Evolutionary conservation across 345 rosid species (phyloP).

Genomic region (Rhodamnia argentea): DNA sequence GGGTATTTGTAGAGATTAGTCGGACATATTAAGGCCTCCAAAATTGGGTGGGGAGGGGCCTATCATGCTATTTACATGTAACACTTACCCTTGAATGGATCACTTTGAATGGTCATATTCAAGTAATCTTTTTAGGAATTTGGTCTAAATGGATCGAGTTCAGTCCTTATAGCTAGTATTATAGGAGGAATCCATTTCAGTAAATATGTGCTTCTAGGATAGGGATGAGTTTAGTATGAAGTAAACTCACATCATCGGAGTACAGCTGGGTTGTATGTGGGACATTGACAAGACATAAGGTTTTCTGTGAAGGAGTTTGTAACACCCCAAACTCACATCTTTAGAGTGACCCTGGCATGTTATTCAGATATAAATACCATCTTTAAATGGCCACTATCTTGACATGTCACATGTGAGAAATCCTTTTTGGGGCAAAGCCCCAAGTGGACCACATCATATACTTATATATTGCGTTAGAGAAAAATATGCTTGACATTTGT

Average conservation of each 20-base stretch:
- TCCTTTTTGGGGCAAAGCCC: neutral
- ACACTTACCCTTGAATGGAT: neutral
- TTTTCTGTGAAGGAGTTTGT: neutral
- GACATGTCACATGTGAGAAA: neutral
- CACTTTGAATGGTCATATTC: neutral
- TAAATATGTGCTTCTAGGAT: neutral
- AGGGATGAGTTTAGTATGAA: neutral
- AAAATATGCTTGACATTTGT: neutral
- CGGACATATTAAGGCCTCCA: neutral
- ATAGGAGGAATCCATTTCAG: neutral
- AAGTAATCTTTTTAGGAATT: neutral
- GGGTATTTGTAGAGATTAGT: neutral
- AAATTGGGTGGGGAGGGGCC: neutral
- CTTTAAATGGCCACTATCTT: neutral
- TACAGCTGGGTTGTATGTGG: neutral
- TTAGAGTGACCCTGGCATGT: neutral
- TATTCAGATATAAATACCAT: neutral
- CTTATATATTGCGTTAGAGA: neutral
- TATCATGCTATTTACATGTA: neutral
- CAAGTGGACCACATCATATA: neutral
- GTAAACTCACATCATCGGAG: neutral
- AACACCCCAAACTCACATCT: neutral
- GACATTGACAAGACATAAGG: neutral
- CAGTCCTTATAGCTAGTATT: neutral
- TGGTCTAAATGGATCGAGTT: neutral